These are phyloP conservation scores for Xylaria sp. DNA, from an alignment of 495 filamentous ascomycete genomes.

Conservation along the genomic window DNA sequence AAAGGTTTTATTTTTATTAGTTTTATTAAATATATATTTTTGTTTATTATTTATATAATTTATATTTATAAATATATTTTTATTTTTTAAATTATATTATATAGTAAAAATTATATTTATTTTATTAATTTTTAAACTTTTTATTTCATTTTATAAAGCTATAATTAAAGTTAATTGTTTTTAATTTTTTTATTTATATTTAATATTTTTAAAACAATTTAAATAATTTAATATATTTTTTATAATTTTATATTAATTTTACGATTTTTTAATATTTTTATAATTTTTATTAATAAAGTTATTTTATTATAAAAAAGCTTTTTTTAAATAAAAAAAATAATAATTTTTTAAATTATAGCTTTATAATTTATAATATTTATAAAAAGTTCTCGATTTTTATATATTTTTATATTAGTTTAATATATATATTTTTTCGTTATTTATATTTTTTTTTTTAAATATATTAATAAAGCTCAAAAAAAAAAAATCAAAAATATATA, in stretches of 20 bases:
- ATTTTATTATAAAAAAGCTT: too few relatives aligned
- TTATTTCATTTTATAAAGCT: background rate
- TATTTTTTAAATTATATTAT: conserved; percentile 1
- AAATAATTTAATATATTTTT: background rate
- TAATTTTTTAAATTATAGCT: background rate
- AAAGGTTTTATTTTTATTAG: background rate
- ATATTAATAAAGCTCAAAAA: background rate
- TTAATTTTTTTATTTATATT: background rate
- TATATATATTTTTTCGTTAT: background rate
- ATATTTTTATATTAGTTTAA: background rate
- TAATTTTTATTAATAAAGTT: too few relatives aligned
- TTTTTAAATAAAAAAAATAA: background rate
- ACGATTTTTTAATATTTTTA: background rate
- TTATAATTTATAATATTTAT: background rate
- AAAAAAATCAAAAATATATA: background rate
- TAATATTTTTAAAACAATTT: too few relatives aligned
- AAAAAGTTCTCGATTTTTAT: background rate
- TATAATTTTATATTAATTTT: background rate
- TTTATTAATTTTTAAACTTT: background rate
- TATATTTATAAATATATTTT: too few relatives aligned
- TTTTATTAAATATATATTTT: background rate
- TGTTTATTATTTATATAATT: background rate
- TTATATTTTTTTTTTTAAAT: background rate
- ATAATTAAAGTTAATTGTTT: background rate
- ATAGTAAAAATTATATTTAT: conserved; percentile 5